Evolutionary conservation across 352 stramenopile species (phyloP).

Genomic region (Globisporangium camurandrum): DNA sequence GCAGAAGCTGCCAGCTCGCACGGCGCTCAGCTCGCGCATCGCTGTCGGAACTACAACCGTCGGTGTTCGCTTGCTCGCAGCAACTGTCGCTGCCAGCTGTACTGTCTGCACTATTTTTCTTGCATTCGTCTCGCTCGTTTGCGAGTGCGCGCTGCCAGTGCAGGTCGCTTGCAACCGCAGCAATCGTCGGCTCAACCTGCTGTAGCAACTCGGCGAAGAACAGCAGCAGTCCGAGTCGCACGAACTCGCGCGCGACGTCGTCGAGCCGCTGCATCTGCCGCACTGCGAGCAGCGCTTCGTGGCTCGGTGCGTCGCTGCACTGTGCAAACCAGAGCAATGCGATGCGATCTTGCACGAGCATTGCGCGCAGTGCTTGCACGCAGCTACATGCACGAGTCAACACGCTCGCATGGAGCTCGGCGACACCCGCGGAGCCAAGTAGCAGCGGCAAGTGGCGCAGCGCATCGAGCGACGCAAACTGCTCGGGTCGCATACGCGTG

Average conservation of each 20-base stretch:
- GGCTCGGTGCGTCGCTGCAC: conserved; percentile 12
- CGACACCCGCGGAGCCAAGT: conserved; percentile 9
- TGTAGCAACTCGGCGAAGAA: conserved; percentile 15
- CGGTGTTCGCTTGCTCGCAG: background rate
- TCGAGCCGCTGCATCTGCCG: conserved; percentile 24
- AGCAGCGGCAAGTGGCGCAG: conserved; percentile 11
- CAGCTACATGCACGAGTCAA: conserved; percentile 6
- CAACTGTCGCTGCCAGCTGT: no score
- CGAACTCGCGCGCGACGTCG: conserved; percentile 1
- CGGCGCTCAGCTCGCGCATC: background rate
- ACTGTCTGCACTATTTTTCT: no score
- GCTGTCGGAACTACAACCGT: background rate
- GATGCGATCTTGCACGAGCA: conserved; percentile 23
- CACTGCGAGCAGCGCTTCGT: conserved; percentile 22
- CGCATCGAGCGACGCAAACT: conserved; percentile 6
- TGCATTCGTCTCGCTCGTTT: conserved; percentile 4
- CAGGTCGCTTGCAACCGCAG: background rate
- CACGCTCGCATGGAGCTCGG: background rate
- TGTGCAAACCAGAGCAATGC: conserved; percentile 24
- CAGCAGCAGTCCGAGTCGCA: conserved; percentile 10
- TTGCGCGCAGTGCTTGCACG: conserved; percentile 9
- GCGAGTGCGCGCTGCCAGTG: conserved; percentile 9
- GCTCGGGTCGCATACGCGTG: background rate
- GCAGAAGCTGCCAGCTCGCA: conserved; percentile 25
- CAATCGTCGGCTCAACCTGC: background rate